Evolutionary conservation across 2,329 filamentous ascomycete genomes (phyloP), one percentile per base, ranked within the genome.

Genomic region (Alternaria sp.): DNA sequence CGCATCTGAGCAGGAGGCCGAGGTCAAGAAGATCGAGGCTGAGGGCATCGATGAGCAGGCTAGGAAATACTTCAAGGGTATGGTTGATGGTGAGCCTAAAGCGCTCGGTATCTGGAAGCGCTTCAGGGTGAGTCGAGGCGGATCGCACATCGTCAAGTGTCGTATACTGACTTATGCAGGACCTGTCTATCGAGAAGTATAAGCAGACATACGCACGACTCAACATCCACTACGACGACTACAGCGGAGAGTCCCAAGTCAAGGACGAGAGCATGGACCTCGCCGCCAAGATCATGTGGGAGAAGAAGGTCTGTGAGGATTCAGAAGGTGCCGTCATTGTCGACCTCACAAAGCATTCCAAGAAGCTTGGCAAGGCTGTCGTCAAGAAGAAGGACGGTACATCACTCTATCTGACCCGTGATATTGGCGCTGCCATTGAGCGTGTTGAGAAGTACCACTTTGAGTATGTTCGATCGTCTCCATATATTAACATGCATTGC

Each of bases 211-310:
- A 90, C 70, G 85, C 85, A 45, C 84, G 87, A 46, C 80, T 90
- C 32, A 90, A 90, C 79, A 89, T 90, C 69, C 80, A 82, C 57
- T 90, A 89, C 68, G 87, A 89, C 65, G 86, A 87, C 57, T 90
- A 90, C 78, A 87, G 87, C 12, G 90, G 90, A 27, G 90, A 92
- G 78, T 91, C 89, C 0, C 87, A 89, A 59, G 85, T 90, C 67
- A 85, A 85, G 72, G 81, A 83, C 16, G 85, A 88, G 72, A 89
- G 87, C 58, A 87, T 92, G 80, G 82, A 85, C 9, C 79, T 82
- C 40, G 89, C 89, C 1, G 87, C 89, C 49, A 77, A 84, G 28
- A 78, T 83, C 0, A 82, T 92, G 75, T 82, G 85, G 66, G 84
- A 87, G 56, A 85, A 85, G 56, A 85, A 85, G 2, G 81, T 92